Evolutionary conservation across 805 yeast genomes (phyloP).

Genomic region (Yarrowia sp.): DNA sequence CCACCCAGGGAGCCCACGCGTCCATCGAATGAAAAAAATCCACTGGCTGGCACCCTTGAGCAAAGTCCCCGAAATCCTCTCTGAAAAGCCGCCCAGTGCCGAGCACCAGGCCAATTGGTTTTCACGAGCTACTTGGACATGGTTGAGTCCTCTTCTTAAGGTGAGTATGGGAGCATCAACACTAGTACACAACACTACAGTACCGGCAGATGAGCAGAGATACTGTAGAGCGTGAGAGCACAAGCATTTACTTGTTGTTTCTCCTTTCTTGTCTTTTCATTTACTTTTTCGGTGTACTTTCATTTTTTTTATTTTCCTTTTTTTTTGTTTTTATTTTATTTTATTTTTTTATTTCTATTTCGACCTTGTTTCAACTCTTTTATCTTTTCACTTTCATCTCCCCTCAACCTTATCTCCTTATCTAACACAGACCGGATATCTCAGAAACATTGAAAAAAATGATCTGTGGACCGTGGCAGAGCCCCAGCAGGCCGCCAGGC

Average conservation of each 20-base stretch:
- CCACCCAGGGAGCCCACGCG: background rate
- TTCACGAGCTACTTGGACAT: conserved; percentile 51
- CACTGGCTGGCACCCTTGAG: conserved; percentile 33
- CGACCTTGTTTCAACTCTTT: background rate
- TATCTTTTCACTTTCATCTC: background rate
- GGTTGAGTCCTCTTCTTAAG: conserved; percentile 67
- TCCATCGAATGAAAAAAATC: conserved; percentile 24
- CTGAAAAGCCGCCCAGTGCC: conserved; percentile 7
- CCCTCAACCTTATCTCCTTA: background rate
- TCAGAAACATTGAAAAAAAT: conserved; percentile 62
- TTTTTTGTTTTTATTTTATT: background rate
- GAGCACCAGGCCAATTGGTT: conserved; percentile 20
- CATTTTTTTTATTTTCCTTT: background rate
- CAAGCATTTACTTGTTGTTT: too few relatives aligned
- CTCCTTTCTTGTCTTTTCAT: too few relatives aligned
- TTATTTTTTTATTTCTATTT: background rate
- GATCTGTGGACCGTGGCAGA: conserved; percentile 57
- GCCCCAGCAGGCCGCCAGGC: conserved; percentile 50
- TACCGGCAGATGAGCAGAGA: too few relatives aligned
- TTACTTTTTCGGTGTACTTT: too few relatives aligned
- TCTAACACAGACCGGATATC: conserved; percentile 64
- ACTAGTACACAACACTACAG: too few relatives aligned
- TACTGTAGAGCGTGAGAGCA: background rate
- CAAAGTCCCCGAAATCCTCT: conserved; percentile 17
- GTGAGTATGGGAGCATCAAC: conserved; percentile 56